Base-by-base conservation (phyloP, 2,329 filamentous ascomycete species). In the Blastomyces gilchristii region DNA sequence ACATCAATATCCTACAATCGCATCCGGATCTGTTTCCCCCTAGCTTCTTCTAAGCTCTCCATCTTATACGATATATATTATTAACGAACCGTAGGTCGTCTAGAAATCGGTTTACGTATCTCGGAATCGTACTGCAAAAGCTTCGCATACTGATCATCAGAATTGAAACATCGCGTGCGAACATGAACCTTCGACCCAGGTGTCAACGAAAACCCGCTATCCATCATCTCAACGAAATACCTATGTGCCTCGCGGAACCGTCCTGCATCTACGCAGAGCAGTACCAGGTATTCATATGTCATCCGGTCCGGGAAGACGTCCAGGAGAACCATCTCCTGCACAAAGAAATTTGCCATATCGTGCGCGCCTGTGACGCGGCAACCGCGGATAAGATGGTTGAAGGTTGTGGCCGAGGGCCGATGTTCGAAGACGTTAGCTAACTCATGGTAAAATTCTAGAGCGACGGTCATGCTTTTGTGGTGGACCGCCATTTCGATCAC, bases 231-330 rank as follows among this genome's bases (percentile, higher is more conserved):
- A 52, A 72, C 64, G 58, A 76, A 68, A 65, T 78, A 78, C 66
- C 72, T 72, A 64, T 71, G 73, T 1, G 71, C 75, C 5, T 74
- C 75, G 60, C 69, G 67, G 64, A 71, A 76, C 54, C 73, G 75
- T 6, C 67, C 69, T 9, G 69, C 65, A 8, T 76, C 72, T 4
- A 83, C 67, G 68, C 85, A 88, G 53, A 85, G 78, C 14, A 85
- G 71, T 18, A 88, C 81, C 12, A 88, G 74, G 4, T 81, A 77
- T 67, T 88, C 85, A 67, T 88, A 88, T 0, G 85, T 88, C 22
- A 81, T 67, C n/a, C 74, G 70, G 64, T 85, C 79, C 0, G 86
- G 84, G 18, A 76, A 68, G 37, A 87, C 73, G 8, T 76, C 76
- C 9, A 85, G 74, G 11, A 81, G 77, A 6, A 81, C 76, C 81